These are phyloP conservation scores for Rubroboletus satanas DNA, from an alignment of 768 basidiomycete species.

Conservation along the genomic window DNA sequence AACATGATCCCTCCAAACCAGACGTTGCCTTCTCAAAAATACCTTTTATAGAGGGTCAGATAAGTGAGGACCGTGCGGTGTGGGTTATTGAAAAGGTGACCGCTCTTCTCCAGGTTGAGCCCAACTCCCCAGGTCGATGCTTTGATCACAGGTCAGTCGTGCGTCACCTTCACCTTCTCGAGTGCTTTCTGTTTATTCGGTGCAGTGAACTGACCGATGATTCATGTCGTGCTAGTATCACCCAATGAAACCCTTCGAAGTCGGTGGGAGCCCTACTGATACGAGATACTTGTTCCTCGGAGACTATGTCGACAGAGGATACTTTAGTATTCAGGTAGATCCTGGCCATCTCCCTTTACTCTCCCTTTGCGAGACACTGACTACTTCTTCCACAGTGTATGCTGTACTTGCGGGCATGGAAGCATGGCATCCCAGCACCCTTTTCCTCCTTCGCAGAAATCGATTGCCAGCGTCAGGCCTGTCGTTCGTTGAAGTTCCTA, in stretches of 20 bases:
- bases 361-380: background rate
- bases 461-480: conserved; percentile 98
- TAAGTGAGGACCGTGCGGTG: conserved; percentile 92
- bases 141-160: conserved; percentile 80
- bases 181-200: background rate
- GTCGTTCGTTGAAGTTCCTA: conserved; percentile 92
- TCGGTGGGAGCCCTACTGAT: conserved; percentile 93
- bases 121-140: conserved; percentile 92
- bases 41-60: conserved; percentile 95
- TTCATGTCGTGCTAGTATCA: conserved; percentile 57
- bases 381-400: conserved; percentile 65
- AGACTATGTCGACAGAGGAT: conserved; percentile 91
- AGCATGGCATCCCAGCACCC: conserved; percentile 98
- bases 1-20: conserved; percentile 81
- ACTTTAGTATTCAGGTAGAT: conserved; percentile 86
- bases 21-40: conserved; percentile 97
- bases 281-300: conserved; percentile 90
- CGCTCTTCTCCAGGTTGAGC: conserved; percentile 76
- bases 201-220: conserved; percentile 15
- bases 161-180: background rate
- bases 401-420: conserved; percentile 96
- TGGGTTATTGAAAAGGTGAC: conserved; percentile 90
- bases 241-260: conserved; percentile 93
- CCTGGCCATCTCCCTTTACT: background rate
- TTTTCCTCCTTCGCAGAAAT: conserved; percentile 95